Base-by-base conservation (phyloP, 139 green algal genomes). In the Haematococcus sp. region DNA sequence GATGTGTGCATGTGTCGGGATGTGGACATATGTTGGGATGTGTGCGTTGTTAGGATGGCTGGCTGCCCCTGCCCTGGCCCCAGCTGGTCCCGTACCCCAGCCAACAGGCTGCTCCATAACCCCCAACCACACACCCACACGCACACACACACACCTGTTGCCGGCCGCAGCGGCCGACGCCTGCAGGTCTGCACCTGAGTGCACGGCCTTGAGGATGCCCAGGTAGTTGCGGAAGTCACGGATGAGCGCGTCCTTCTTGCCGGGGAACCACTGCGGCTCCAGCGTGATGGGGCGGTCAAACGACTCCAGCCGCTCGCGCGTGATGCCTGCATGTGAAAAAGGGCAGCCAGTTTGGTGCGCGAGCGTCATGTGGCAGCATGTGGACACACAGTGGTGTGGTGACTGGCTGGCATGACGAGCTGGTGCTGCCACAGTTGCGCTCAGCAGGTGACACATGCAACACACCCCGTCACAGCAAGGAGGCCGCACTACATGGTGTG, bases 201-300 rank as follows among this genome's bases (percentile, higher is more conserved):
- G 87, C 72, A 98, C 93, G 22, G 90, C 83, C 87, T 98, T 98
- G 27, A 99, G 86, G 58, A 98, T 97, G 60, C 84, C 88, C 70
- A 99, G 85, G 81, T 99, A 99, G 84, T 95, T 89, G 31, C 83
- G 64, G 81, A 99, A 96, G 74, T 99, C 95, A 25, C 73, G 33
- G 68, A 98, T 94, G 9, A 99, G 88, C 1, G 85, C 81, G 30
- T 94, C 88, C 49, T 82, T 80, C 88, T 98, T 97, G 73, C 94
- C 92, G 0, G 68, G 66, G 69, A 88, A 97, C 78, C 89, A 91
- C 63, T 93, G 65, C 0, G 96, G 96, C 78, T 98, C 91, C 35
- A 68, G 66, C 59, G 40, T 76, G 78, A 99, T 97, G 67, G 92
- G 64, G 20, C 96, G 84, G 83, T 99, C 96, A 79, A 97, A 99